These are phyloP conservation scores for Climacium dendroides DNA, from an alignment of 225 moss, liverwort and hornwort genomes.

Conservation along the genomic window DNA sequence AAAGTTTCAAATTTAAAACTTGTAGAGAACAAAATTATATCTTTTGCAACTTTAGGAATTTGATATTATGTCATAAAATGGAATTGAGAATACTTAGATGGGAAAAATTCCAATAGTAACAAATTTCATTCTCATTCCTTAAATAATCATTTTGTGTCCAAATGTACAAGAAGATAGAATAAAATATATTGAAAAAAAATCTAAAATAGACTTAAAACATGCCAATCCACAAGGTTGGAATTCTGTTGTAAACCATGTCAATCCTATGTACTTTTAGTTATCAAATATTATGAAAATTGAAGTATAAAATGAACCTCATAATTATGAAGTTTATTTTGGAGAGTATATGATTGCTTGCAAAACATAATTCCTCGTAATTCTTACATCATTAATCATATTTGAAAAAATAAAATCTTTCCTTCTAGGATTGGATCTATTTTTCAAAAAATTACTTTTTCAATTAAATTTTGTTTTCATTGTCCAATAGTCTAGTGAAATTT, in stretches of 20 bases:
- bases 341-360: neutral
- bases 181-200: neutral
- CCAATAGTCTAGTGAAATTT: too few relatives aligned
- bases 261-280: neutral
- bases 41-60: neutral
- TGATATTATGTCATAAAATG: neutral
- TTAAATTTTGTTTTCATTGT: too few relatives aligned
- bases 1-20: too few relatives aligned
- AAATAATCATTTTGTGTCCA: neutral
- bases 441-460: neutral
- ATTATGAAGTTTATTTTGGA: neutral
- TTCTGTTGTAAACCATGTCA: neutral
- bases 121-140: neutral
- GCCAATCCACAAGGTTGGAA: neutral
- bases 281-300: neutral
- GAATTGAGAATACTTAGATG: neutral
- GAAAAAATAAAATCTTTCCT: neutral
- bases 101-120: too few relatives aligned
- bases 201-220: neutral
- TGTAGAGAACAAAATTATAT: too few relatives aligned
- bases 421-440: neutral
- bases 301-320: neutral
- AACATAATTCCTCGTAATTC: neutral
- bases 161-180: neutral
- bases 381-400: neutral